These are phyloP conservation scores for Tubosaeta sp. DNA, from an alignment of 768 basidiomycete species.

Conservation along the genomic window DNA sequence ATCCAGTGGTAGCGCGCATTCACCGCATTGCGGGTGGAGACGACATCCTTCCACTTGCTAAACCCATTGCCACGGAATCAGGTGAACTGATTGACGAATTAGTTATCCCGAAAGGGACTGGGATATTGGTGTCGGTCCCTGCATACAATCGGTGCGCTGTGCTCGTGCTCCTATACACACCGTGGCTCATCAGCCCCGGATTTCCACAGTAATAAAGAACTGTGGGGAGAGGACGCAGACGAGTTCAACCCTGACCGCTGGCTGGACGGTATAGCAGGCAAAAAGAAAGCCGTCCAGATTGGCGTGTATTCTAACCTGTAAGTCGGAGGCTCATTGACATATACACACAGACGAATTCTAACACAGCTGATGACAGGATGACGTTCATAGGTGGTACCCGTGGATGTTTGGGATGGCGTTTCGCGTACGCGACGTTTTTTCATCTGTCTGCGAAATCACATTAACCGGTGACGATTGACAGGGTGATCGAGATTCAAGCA, in stretches of 20 bases:
- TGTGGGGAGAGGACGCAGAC: background rate
- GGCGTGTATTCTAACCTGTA: background rate
- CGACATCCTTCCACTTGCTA: conserved; percentile 53
- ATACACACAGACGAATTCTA: background rate
- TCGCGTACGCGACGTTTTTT: background rate
- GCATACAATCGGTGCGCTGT: background rate
- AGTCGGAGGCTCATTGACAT: background rate
- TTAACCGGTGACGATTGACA: conserved; percentile 3
- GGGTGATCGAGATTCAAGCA: conserved; percentile 50
- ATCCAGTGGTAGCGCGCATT: conserved; percentile 48
- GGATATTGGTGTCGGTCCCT: conserved; percentile 40
- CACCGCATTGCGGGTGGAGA: conserved; percentile 49
- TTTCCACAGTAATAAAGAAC: background rate
- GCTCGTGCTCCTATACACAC: too few relatives aligned
- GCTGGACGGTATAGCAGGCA: background rate
- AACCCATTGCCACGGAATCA: conserved; percentile 42
- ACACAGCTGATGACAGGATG: background rate
- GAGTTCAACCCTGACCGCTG: background rate
- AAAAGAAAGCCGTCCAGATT: background rate
- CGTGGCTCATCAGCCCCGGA: background rate
- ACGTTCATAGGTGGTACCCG: background rate
- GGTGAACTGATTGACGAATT: conserved; percentile 43
- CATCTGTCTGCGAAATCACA: background rate
- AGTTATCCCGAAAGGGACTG: conserved; percentile 47
- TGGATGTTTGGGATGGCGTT: background rate